Evolutionary conservation across 352 stramenopile genomes (phyloP).

Genomic region (Phytopythium mirpurense): DNA sequence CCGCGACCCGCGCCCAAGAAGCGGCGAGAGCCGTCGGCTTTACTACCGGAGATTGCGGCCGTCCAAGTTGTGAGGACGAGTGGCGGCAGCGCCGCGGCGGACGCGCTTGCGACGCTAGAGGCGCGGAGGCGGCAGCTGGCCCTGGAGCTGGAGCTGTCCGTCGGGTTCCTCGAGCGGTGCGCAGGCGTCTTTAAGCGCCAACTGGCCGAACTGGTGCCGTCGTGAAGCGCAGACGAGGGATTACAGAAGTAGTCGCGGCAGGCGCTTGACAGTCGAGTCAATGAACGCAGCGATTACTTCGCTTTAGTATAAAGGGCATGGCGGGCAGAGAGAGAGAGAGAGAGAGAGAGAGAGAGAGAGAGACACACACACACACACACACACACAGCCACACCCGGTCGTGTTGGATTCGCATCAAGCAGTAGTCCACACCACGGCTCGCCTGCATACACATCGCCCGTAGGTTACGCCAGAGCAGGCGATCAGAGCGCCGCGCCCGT

Average conservation of each 20-base stretch:
- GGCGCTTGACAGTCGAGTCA: too few species aligned
- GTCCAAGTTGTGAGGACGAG: neutral
- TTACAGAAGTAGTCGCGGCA: too few species aligned
- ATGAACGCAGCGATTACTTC: neutral
- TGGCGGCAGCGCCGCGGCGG: neutral
- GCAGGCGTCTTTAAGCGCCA: constrained; percentile 3
- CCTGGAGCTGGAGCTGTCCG: constrained; percentile 1
- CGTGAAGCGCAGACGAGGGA: neutral
- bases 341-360: too few species aligned
- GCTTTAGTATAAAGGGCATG: too few species aligned
- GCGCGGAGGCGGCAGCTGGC: constrained; percentile 1
- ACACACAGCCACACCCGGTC: too few species aligned
- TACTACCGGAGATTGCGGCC: neutral
- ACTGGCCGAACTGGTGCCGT: neutral
- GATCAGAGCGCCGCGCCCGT: neutral
- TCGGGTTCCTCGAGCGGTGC: constrained; percentile 2
- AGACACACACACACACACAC: too few species aligned
- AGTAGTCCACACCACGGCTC: too few species aligned
- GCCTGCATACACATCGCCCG: too few species aligned
- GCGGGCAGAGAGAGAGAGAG: too few species aligned
- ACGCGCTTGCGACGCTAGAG: neutral
- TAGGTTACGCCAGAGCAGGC: too few species aligned
- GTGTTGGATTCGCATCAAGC: too few species aligned
- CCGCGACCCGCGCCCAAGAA: neutral
- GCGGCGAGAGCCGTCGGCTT: neutral